Conservation (phyloP, 2,329 filamentous ascomycete species). For the Venturia nashicola region DNA sequence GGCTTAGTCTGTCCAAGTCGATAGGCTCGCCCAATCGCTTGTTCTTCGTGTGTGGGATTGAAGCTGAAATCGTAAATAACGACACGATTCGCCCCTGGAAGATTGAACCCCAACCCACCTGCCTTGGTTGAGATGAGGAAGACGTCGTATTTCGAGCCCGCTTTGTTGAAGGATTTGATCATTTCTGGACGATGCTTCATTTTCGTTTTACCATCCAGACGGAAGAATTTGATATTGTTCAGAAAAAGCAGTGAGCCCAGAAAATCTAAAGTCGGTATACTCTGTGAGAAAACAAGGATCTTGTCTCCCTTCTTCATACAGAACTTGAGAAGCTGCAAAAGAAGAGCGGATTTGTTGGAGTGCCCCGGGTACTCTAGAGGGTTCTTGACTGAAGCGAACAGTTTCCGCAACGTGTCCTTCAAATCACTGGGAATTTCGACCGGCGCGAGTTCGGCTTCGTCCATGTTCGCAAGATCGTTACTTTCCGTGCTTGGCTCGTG, state of each 20-base stretch:
- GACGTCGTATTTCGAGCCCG: constrained; percentile 30
- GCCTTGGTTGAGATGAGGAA: constrained; percentile 76
- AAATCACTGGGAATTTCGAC: background rate
- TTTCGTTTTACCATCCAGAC: constrained; percentile 56
- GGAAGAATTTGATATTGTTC: constrained; percentile 34
- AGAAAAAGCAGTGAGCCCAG: constrained; percentile 45
- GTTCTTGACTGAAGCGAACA: background rate
- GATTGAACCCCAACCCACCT: constrained; percentile 73
- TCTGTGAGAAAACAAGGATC: constrained; percentile 69
- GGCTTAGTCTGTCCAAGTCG: constrained; percentile 70
- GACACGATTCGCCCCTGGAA: constrained; percentile 72
- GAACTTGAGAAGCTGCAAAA: constrained; percentile 58
- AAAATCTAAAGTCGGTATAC: constrained; percentile 56
- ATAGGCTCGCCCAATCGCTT: constrained; percentile 77
- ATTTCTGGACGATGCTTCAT: constrained; percentile 46
- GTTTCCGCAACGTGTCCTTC: constrained; percentile 14
- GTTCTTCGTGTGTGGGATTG: constrained; percentile 71
- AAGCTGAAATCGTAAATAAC: constrained; percentile 76
- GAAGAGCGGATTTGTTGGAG: constrained; percentile 57
- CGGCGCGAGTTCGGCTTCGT: constrained; percentile 17
- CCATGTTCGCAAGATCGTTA: background rate
- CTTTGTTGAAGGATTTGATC: constrained; percentile 57
- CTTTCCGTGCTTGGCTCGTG: constrained; percentile 2
- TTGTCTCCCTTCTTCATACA: constrained; percentile 55
- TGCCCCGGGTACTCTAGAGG: constrained; percentile 32